Evolutionary conservation across 2,329 filamentous ascomycete genomes (phyloP).

Genomic region (Akanthomyces lecanii): DNA sequence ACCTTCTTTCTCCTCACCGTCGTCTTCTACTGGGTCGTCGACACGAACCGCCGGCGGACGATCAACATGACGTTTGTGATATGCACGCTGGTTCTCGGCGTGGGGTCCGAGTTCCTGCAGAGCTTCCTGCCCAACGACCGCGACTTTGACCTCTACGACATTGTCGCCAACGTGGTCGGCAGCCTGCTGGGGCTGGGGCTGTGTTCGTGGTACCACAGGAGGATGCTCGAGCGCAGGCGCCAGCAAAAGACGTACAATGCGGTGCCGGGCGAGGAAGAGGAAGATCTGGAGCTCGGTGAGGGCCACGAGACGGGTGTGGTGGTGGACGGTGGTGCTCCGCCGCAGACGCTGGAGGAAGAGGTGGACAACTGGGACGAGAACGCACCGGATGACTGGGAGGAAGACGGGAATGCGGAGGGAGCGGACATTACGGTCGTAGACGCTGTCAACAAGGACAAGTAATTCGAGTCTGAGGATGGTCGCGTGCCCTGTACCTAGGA

Average conservation of each 20-base stretch:
- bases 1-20: constrained; percentile 88
- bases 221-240: constrained; percentile 87
- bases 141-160: constrained; percentile 73
- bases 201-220: constrained; percentile 88
- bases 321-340: constrained; percentile 32
- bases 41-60: constrained; percentile 80
- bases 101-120: constrained; percentile 75
- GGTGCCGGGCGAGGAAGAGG: constrained; percentile 59
- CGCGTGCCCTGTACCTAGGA: neutral
- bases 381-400: constrained; percentile 54
- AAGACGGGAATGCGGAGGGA: constrained; percentile 40
- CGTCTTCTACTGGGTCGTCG: constrained; percentile 94
- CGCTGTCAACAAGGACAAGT: neutral
- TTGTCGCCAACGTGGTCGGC: constrained; percentile 81
- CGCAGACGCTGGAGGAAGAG: constrained; percentile 64
- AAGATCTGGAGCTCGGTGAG: constrained; percentile 75
- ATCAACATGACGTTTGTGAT: constrained; percentile 78
- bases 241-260: constrained; percentile 67
- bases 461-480: neutral
- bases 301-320: constrained; percentile 64
- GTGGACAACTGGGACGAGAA: constrained; percentile 96
- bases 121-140: constrained; percentile 69
- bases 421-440: constrained; percentile 21
- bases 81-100: constrained; percentile 67
- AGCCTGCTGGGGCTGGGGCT: constrained; percentile 67